These are phyloP conservation scores for Ceratonia siliqua DNA, from an alignment of 306 rosid genomes.

Conservation along the genomic window DNA sequence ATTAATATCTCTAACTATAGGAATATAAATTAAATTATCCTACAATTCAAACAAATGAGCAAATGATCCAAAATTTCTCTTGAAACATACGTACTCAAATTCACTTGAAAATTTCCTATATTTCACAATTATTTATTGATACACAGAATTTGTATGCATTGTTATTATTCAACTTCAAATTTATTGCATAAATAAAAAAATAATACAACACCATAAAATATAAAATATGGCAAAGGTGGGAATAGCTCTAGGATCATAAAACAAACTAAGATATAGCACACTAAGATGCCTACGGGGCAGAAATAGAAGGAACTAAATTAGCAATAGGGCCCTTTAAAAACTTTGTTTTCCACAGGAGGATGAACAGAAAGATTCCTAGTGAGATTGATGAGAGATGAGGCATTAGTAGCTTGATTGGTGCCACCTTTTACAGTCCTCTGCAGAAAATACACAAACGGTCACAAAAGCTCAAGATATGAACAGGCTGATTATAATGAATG, in stretches of 20 bases:
- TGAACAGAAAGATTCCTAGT: slow-evolving; percentile 54
- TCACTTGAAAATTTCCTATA: background rate
- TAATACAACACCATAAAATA: background rate
- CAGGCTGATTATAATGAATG: background rate
- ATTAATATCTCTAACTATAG: background rate
- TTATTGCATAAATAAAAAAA: background rate
- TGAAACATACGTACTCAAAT: background rate
- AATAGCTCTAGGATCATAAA: background rate
- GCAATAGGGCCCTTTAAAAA: slow-evolving; percentile 15
- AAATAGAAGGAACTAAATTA: background rate
- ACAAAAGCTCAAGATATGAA: background rate
- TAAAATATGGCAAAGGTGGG: background rate
- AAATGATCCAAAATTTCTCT: too few species aligned
- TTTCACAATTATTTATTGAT: background rate
- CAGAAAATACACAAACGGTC: slow-evolving; percentile 17
- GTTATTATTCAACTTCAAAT: background rate
- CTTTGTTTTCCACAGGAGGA: slow-evolving; percentile 31
- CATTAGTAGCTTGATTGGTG: slow-evolving; percentile 26
- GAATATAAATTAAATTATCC: background rate
- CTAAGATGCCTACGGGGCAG: slow-evolving; percentile 8
- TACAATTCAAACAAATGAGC: background rate
- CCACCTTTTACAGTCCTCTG: slow-evolving; percentile 43
- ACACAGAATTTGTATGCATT: background rate
- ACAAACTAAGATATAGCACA: background rate
- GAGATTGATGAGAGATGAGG: slow-evolving; percentile 43